Evolutionary conservation across 202 grass and related monocot genomes (phyloP).

Genomic region (Dendrocalamus latiflorus): DNA sequence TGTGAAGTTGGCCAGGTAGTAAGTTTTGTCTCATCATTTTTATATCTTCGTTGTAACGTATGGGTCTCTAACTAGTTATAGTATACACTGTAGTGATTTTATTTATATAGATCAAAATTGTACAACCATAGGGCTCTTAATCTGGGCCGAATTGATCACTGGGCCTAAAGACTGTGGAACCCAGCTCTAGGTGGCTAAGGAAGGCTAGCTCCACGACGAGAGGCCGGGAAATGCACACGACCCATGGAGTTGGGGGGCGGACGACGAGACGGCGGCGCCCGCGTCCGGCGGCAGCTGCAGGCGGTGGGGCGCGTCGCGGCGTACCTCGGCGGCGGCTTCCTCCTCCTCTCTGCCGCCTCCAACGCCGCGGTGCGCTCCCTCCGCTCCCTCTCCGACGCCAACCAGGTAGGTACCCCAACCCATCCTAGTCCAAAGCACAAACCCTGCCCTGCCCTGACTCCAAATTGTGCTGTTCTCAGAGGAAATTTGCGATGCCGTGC

Average conservation of each 20-base stretch:
- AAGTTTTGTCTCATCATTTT: no score
- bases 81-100: no score
- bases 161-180: neutral
- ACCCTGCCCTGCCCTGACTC: neutral
- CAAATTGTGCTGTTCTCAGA: slow-evolving; percentile 29
- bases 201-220: neutral
- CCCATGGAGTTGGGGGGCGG: slow-evolving; percentile 31
- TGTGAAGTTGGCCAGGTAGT: no score
- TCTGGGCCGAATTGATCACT: neutral
- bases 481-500: slow-evolving; percentile 62
- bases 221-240: neutral
- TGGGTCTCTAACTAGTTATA: no score
- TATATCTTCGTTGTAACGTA: no score
- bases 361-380: slow-evolving; percentile 58
- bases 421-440: neutral
- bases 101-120: no score
- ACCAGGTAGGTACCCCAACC: slow-evolving; percentile 40
- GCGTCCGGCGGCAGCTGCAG: slow-evolving; percentile 43
- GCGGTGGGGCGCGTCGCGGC: slow-evolving; percentile 39
- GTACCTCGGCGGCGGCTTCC: slow-evolving; percentile 53
- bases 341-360: slow-evolving; percentile 51
- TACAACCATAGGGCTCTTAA: neutral
- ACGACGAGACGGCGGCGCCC: slow-evolving; percentile 28
- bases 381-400: slow-evolving; percentile 58
- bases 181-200: neutral